phyloP scores from a whole-genome alignment of 768 basidiomycete species.

The Mycena pura region DNA sequence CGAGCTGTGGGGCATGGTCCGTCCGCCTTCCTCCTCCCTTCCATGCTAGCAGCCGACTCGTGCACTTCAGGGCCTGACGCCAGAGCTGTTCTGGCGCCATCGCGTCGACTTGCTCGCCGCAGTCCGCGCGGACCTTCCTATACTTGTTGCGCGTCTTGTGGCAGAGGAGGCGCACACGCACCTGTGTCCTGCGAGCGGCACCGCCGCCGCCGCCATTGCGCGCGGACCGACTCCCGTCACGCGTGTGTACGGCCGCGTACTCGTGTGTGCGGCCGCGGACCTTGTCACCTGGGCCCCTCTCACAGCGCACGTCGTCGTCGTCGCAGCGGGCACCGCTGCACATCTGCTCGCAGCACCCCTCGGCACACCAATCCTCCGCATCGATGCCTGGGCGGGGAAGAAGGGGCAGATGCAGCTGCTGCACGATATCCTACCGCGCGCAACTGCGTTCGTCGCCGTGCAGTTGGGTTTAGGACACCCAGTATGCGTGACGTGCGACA shows the following conservation, averaged over 20 bases:
- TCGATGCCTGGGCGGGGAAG: conserved; percentile 52
- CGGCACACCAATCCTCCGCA: conserved; percentile 6
- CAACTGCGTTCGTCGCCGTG: conserved; percentile 51
- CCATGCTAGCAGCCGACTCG: background rate
- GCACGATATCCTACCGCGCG: conserved; percentile 52
- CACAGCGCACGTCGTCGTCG: conserved; percentile 40
- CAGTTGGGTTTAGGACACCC: conserved; percentile 43
- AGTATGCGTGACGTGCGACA: conserved; percentile 60
- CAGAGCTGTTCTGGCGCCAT: conserved; percentile 73
- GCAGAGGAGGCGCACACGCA: conserved; percentile 13
- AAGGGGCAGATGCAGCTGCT: conserved; percentile 60
- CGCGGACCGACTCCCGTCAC: conserved; percentile 37
- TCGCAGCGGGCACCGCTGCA: too few relatives aligned
- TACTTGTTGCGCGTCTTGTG: conserved; percentile 45
- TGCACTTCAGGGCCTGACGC: conserved; percentile 72
- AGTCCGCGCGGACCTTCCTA: conserved; percentile 55
- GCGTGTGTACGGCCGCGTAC: conserved; percentile 48
- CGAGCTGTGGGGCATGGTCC: conserved; percentile 85
- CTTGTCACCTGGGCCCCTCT: conserved; percentile 13
- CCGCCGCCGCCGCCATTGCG: background rate
- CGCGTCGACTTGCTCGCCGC: conserved; percentile 53
- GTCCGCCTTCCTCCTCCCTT: conserved; percentile 12
- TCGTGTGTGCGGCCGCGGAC: conserved; percentile 45
- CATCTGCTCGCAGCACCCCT: background rate
- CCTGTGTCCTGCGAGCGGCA: too few relatives aligned